A percentile compares a stretch with the other conserved stretches of the same genome.
phyloP scores from a whole-genome alignment of 352 stramenopile species.

The Pythium aphanidermatum region DNA sequence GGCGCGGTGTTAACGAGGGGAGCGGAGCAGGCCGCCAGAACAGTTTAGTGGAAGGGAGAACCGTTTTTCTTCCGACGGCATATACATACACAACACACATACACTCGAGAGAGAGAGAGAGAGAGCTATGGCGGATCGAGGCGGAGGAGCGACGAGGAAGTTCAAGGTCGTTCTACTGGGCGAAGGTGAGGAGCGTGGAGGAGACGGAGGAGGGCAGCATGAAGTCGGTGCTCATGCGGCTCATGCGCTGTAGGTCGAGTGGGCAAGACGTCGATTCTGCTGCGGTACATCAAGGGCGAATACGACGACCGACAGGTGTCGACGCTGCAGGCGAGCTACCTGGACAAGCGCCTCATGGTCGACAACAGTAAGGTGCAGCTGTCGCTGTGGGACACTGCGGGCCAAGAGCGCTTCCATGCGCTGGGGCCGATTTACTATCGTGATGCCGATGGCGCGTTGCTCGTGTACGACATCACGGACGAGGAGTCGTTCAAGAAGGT shows the following conservation, averaged over 20 bases:
- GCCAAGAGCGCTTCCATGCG: conserved; percentile 85
- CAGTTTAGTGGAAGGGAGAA: no score
- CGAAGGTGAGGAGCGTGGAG: conserved; percentile 45
- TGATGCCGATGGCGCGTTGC: conserved; percentile 79
- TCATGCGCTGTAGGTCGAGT: conserved; percentile 67
- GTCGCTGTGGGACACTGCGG: conserved; percentile 85
- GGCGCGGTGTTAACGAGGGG: no score
- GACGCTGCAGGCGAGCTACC: conserved; percentile 91
- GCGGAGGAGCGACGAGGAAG: conserved; percentile 53
- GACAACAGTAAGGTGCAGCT: conserved; percentile 75
- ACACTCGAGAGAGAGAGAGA: neutral
- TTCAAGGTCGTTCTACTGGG: conserved; percentile 83
- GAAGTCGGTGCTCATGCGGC: neutral
- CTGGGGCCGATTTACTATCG: conserved; percentile 89
- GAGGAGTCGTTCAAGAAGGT: conserved; percentile 90
- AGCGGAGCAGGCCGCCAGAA: no score
- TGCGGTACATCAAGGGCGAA: conserved; percentile 91
- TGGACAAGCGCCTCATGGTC: conserved; percentile 89
- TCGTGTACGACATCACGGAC: conserved; percentile 93
- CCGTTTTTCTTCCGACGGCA: neutral
- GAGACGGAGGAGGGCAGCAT: neutral
- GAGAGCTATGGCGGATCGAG: conserved; percentile 42
- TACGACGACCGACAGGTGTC: conserved; percentile 91
- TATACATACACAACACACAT: neutral
- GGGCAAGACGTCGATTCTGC: conserved; percentile 93